These are phyloP conservation scores for Gaertneriomyces semiglobifer DNA, from an alignment of 192 early-diverging fungal species.

Conservation along the genomic window DNA sequence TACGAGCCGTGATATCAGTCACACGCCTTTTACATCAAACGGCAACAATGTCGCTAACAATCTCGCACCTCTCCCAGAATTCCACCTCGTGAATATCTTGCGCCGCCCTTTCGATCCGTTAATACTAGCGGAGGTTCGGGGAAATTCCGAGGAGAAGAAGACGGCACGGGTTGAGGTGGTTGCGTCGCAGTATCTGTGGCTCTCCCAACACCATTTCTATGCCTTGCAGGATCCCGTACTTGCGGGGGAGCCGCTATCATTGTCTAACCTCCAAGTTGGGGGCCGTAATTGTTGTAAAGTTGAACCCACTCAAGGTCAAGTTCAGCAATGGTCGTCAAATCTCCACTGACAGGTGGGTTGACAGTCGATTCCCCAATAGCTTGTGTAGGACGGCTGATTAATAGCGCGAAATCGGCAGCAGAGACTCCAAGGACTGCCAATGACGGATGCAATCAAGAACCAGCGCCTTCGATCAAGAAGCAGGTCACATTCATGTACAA, in stretches of 20 bases:
- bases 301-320: no score
- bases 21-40: background rate
- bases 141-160: conserved; percentile 7
- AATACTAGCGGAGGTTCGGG: conserved; percentile 28
- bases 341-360: no score
- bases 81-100: conserved; percentile 21
- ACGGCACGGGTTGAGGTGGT: background rate
- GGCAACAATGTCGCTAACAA: background rate
- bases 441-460: no score
- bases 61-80: conserved; percentile 28
- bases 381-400: no score
- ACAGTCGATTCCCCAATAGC: no score
- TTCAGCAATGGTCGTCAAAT: no score
- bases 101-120: conserved; percentile 20
- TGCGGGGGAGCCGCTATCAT: conserved; percentile 6
- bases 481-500: no score
- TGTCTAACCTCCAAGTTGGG: background rate
- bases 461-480: no score
- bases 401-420: no score
- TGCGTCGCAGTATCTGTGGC: background rate
- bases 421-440: no score
- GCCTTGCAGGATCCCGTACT: conserved; percentile 2
- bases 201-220: background rate
- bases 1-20: conserved; percentile 26
- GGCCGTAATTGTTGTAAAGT: no score